Percentiles rank a stretch among this genome's conserved stretches.
These are phyloP conservation scores for Rhodofomes roseus DNA, from an alignment of 1,284 basidiomycete genomes.

Conservation along the genomic window DNA sequence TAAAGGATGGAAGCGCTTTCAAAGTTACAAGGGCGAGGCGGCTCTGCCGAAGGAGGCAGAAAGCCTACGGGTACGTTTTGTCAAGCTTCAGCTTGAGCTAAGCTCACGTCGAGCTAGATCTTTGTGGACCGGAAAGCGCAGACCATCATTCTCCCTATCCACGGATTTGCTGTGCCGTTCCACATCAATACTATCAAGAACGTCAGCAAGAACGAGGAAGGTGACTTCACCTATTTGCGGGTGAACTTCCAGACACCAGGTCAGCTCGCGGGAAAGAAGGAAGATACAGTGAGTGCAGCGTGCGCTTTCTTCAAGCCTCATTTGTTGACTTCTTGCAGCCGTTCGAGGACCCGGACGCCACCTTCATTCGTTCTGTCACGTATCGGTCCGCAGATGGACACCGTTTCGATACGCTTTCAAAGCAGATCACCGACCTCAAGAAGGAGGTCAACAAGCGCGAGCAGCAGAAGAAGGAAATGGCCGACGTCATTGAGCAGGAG, in stretches of 20 bases:
- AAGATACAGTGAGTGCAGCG: conserved; percentile 78
- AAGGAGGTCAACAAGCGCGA: conserved; percentile 97
- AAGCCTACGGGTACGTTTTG: conserved; percentile 59
- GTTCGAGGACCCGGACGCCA: conserved; percentile 96
- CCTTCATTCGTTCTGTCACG: conserved; percentile 93
- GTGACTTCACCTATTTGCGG: conserved; percentile 90
- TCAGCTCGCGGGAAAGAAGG: conserved; percentile 97
- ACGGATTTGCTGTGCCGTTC: conserved; percentile 96
- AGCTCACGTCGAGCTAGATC: conserved; percentile 51
- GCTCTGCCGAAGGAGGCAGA: conserved; percentile 83
- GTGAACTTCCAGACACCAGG: conserved; percentile 99
- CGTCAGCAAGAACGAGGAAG: conserved; percentile 96
- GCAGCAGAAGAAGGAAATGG: conserved; percentile 97
- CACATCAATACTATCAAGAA: conserved; percentile 99
- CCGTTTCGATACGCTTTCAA: conserved; percentile 87
- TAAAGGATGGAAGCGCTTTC: conserved; percentile 93
- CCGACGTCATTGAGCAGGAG: conserved; percentile 96
- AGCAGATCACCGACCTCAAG: conserved; percentile 93
- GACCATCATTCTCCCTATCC: conserved; percentile 89
- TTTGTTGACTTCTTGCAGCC: conserved; percentile 47
- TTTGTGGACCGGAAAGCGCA: conserved; percentile 88
- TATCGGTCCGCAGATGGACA: conserved; percentile 90
- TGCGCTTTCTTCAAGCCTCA: background rate
- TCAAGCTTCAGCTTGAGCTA: background rate
- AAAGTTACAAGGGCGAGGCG: conserved; percentile 94